These are phyloP conservation scores for Oropetium thomaeum DNA, from an alignment of 176 grass and related monocot species.

Conservation along the genomic window DNA sequence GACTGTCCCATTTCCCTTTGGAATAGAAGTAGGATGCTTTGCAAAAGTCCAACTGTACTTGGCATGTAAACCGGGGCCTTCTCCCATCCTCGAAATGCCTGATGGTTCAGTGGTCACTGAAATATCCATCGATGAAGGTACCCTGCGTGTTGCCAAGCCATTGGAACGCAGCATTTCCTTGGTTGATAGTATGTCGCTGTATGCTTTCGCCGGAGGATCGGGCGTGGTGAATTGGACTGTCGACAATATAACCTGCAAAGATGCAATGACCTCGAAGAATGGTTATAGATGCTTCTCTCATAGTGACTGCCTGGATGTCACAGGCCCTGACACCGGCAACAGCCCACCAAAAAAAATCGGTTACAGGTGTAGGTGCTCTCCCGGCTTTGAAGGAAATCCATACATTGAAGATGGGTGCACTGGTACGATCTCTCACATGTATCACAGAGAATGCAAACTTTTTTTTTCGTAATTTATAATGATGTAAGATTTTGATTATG, in stretches of 20 bases:
- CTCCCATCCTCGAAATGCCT: neutral
- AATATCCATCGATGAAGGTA: neutral
- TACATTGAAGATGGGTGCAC: constrained; percentile 33
- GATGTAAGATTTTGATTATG: neutral
- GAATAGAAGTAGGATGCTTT: constrained; percentile 10
- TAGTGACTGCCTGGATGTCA: constrained; percentile 15
- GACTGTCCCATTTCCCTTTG: constrained; percentile 26
- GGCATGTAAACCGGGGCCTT: constrained; percentile 1
- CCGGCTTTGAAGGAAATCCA: constrained; percentile 39
- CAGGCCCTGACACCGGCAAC: neutral
- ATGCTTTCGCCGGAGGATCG: neutral
- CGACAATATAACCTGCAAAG: neutral
- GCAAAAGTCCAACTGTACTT: neutral
- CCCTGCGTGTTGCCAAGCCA: neutral
- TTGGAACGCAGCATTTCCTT: neutral
- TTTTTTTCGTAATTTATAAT: neutral
- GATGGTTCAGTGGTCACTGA: neutral
- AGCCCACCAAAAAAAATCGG: neutral
- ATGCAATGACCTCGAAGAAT: neutral
- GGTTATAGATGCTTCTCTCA: constrained; percentile 3
- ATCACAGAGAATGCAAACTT: neutral
- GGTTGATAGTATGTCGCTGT: neutral
- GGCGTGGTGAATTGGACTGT: constrained; percentile 21
- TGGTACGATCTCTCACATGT: neutral
- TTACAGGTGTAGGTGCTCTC: constrained; percentile 28